Evolutionary conservation across 306 rosid species (phyloP).

Genomic region (Trifolium pratense): DNA sequence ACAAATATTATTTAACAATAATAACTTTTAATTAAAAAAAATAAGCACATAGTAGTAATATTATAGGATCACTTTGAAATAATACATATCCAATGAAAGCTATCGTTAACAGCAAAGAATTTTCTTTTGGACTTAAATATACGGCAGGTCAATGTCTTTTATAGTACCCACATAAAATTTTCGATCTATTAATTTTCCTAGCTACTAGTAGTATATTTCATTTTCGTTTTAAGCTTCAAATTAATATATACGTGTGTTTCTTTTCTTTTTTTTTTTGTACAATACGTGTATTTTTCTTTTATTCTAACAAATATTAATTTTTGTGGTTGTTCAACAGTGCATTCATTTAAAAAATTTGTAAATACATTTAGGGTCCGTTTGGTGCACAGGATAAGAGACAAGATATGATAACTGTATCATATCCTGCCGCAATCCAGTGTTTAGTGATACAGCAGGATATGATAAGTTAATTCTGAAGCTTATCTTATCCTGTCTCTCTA

Average conservation of each 20-base stretch:
- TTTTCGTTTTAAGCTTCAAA: not conserved
- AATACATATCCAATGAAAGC: conserved; percentile 14
- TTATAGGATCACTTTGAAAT: not conserved
- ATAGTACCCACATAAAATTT: conserved; percentile 45
- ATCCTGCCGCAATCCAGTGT: no score
- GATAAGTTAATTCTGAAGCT: no score
- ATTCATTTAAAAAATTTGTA: not conserved
- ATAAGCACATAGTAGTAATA: not conserved
- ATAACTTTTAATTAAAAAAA: no score
- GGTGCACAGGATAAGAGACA: no score
- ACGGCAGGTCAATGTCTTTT: conserved; percentile 45
- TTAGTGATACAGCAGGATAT: no score
- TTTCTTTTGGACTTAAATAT: conserved; percentile 51
- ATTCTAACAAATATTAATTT: not conserved
- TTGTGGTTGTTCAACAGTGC: not conserved
- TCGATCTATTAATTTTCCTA: not conserved
- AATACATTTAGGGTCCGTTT: no score
- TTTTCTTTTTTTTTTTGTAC: no score
- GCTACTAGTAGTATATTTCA: not conserved
- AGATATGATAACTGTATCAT: no score
- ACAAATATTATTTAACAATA: no score
- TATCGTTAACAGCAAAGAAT: conserved; percentile 31
- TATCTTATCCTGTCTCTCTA: no score
- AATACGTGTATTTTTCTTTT: not conserved
- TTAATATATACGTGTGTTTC: no score